Conservation (phyloP, 108 stramenopile genomes). For the Epithemia pelagica region DNA sequence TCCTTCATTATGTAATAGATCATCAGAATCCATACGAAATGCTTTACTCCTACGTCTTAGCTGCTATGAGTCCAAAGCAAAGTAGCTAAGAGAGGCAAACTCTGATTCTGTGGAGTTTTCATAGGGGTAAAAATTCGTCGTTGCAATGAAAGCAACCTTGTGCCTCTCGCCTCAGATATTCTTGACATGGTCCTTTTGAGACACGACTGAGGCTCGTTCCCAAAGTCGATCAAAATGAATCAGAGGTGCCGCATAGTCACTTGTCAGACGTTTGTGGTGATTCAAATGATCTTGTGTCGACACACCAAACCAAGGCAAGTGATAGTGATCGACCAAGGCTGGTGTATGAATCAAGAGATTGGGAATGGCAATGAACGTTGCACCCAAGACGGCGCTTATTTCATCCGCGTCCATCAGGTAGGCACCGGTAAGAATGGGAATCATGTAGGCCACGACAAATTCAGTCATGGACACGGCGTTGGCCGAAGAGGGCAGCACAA, state of each 20-base stretch:
- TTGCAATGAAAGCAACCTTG: too few relatives aligned
- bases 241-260: conserved; percentile 48
- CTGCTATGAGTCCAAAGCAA: too few relatives aligned
- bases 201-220: too few relatives aligned
- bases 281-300: conserved; percentile 43
- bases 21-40: too few relatives aligned
- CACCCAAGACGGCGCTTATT: conserved; percentile 16
- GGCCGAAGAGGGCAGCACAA: conserved; percentile 35
- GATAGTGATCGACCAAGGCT: conserved; percentile 25
- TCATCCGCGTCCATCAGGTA: conserved; percentile 23
- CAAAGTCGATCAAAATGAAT: conserved; percentile 34
- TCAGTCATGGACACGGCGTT: conserved; percentile 38
- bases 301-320: conserved; percentile 36
- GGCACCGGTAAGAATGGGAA: conserved; percentile 36
- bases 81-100: too few relatives aligned
- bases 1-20: too few relatives aligned
- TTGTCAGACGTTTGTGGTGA: conserved; percentile 43
- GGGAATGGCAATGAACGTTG: conserved; percentile 20
- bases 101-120: too few relatives aligned
- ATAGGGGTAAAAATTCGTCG: too few relatives aligned
- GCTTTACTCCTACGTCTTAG: too few relatives aligned
- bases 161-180: too few relatives aligned
- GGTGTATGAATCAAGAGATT: conserved; percentile 56
- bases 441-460: conserved; percentile 43
- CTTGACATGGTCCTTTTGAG: too few relatives aligned